Evolutionary conservation across 345 rosid species (phyloP).

Genomic region (Erucastrum elatum): DNA sequence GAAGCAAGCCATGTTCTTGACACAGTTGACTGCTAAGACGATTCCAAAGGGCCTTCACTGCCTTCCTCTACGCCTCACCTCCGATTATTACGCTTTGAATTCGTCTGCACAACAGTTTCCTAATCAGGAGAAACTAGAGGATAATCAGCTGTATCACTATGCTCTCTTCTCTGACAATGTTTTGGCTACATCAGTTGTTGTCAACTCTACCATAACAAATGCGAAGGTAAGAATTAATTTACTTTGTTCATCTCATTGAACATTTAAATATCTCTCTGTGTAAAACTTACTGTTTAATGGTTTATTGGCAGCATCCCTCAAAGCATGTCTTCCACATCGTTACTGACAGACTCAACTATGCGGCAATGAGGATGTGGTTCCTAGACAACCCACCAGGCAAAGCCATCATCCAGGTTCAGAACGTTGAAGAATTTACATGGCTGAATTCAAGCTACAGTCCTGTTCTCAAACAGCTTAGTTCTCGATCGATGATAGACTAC

Average conservation of each 20-base stretch:
- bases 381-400: constrained; percentile 73
- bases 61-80: constrained; percentile 90
- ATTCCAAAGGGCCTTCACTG: constrained; percentile 98
- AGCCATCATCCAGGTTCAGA: constrained; percentile 89
- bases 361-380: constrained; percentile 99
- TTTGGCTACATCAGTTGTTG: constrained; percentile 90
- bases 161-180: constrained; percentile 96
- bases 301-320: constrained; percentile 69
- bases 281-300: constrained; percentile 28
- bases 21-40: constrained; percentile 94
- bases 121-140: constrained; percentile 74
- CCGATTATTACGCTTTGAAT: constrained; percentile 67
- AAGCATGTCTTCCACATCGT: constrained; percentile 93
- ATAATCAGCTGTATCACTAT: constrained; percentile 68
- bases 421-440: constrained; percentile 90
- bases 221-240: constrained; percentile 61
- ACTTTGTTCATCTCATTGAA: constrained; percentile 2
- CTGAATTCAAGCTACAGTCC: constrained; percentile 95
- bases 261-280: background rate
- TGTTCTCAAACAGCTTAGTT: constrained; percentile 87
- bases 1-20: constrained; percentile 91
- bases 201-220: constrained; percentile 79
- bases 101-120: constrained; percentile 67
- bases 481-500: constrained; percentile 83
- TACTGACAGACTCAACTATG: constrained; percentile 92